phyloP scores from a whole-genome alignment of 2,329 filamentous ascomycete genomes.

The Nigrospora oryzae region DNA sequence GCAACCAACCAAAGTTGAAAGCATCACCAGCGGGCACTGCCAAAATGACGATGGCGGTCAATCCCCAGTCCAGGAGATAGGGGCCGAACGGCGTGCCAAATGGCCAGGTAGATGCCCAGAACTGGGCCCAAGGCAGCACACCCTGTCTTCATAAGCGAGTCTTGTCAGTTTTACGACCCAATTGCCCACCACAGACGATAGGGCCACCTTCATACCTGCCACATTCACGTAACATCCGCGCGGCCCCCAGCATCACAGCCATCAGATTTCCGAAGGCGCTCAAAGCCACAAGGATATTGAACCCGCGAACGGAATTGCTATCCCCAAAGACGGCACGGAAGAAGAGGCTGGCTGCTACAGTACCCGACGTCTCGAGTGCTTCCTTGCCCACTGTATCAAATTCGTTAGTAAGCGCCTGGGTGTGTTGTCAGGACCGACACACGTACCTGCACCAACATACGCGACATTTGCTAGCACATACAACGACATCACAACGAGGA shows the following conservation, averaged over 20 bases:
- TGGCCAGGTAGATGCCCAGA: conserved; percentile 55
- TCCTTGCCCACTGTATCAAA: conserved; percentile 34
- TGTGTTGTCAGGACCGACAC: too few species aligned
- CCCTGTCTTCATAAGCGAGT: conserved; percentile 37
- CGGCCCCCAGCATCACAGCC: conserved; percentile 44
- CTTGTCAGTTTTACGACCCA: background rate
- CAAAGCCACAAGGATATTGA: conserved; percentile 49
- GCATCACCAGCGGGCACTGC: conserved; percentile 55
- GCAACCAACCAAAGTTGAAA: conserved; percentile 46
- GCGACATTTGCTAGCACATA: conserved; percentile 54
- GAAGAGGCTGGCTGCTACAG: conserved; percentile 49
- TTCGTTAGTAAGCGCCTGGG: too few species aligned
- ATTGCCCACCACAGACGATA: background rate
- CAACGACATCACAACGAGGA: conserved; percentile 41
- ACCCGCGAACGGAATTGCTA: conserved; percentile 35
- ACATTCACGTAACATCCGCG: conserved; percentile 50
- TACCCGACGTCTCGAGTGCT: conserved; percentile 41
- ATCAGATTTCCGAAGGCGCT: conserved; percentile 52
- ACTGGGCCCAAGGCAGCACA: conserved; percentile 48
- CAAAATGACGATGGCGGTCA: conserved; percentile 52
- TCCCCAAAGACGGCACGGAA: conserved; percentile 50
- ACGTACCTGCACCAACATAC: conserved; percentile 44
- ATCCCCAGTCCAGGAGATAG: conserved; percentile 46
- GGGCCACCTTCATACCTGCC: conserved; percentile 27
- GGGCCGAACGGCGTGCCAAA: conserved; percentile 56